phyloP scores from a whole-genome alignment of 2,329 filamentous ascomycete species.

The Sclerotinia trifoliorum region DNA sequence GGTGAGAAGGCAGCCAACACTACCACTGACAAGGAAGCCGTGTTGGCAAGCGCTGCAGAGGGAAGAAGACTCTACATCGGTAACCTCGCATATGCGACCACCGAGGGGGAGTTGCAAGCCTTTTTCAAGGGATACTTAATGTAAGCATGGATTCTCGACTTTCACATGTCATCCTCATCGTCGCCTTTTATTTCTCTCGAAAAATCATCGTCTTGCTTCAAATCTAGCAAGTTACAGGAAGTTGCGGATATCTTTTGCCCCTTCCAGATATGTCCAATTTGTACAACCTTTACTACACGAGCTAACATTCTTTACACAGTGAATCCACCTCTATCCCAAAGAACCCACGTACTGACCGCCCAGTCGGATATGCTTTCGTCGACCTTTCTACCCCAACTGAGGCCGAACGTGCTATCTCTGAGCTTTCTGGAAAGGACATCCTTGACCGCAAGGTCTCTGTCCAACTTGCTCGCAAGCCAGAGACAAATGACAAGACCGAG shows the following conservation, averaged over 20 bases:
- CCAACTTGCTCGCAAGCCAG: conserved; percentile 96
- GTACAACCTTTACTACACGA: background rate
- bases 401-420: conserved; percentile 90
- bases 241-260: background rate
- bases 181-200: conserved; percentile 7
- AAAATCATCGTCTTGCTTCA: conserved; percentile 21
- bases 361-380: conserved; percentile 98
- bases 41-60: conserved; percentile 95
- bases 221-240: background rate
- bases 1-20: conserved; percentile 28
- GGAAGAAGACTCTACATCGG: conserved; percentile 99
- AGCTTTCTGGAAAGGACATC: conserved; percentile 96
- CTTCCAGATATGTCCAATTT: background rate
- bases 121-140: conserved; percentile 99
- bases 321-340: conserved; percentile 99
- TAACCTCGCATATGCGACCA: conserved; percentile 99
- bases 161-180: background rate
- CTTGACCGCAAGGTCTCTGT: conserved; percentile 99
- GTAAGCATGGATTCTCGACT: conserved; percentile 59
- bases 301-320: conserved; percentile 49
- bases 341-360: conserved; percentile 97
- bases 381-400: conserved; percentile 93
- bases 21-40: conserved; percentile 75
- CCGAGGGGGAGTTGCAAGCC: conserved; percentile 99
- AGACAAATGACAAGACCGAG: conserved; percentile 76